Evolutionary conservation across 2,329 filamentous ascomycete genomes (phyloP).

Genomic region (Thelonectria rubi): DNA sequence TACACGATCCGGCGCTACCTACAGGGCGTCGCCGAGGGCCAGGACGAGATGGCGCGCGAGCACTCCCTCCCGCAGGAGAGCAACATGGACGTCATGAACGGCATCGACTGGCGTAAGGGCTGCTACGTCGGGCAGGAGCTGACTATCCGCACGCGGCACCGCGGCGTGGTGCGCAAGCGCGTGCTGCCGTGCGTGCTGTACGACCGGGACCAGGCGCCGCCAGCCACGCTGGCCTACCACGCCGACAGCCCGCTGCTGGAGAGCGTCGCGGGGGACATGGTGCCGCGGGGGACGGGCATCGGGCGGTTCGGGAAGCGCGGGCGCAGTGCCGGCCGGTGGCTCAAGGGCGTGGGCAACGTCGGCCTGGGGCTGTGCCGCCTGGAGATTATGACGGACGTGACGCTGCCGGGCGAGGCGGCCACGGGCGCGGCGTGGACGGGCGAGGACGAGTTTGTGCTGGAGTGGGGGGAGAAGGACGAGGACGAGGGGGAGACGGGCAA

Average conservation of each 20-base stretch:
- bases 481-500: conserved; percentile 29
- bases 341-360: conserved; percentile 82
- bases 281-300: conserved; percentile 60
- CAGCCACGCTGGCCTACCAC: conserved; percentile 58
- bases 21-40: conserved; percentile 85
- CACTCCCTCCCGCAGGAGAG: conserved; percentile 84
- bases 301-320: conserved; percentile 63
- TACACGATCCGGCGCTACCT: conserved; percentile 84
- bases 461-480: conserved; percentile 56
- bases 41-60: conserved; percentile 76
- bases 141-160: conserved; percentile 94
- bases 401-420: conserved; percentile 73
- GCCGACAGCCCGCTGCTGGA: conserved; percentile 42
- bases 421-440: conserved; percentile 67
- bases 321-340: conserved; percentile 82
- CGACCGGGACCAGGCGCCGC: conserved; percentile 51
- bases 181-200: conserved; percentile 85
- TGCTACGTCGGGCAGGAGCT: conserved; percentile 98
- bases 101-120: conserved; percentile 92
- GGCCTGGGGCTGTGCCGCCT: conserved; percentile 87
- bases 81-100: conserved; percentile 87
- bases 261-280: conserved; percentile 46
- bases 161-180: conserved; percentile 90
- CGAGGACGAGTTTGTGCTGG: conserved; percentile 69
- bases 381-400: conserved; percentile 88